Conservation (phyloP, 768 basidiomycete species). For the Collybiopsis confluens region DNA sequence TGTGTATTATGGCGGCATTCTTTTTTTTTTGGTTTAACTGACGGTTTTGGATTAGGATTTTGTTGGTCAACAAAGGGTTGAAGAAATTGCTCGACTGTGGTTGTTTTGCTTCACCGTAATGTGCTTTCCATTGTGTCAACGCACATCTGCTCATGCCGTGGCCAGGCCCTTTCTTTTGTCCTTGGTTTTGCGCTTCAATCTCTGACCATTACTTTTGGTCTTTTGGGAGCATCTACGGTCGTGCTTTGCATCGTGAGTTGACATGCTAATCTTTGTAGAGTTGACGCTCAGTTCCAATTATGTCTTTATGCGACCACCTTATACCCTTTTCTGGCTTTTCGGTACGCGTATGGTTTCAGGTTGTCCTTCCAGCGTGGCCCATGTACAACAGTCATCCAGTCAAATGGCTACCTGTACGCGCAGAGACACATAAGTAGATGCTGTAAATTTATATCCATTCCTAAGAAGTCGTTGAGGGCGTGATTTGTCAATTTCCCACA, state of each 20-base stretch:
- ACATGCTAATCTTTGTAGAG: neutral
- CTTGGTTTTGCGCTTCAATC: conserved; percentile 56
- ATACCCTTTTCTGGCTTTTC: too few species aligned
- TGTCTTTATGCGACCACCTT: too few species aligned
- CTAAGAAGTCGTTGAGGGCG: too few species aligned
- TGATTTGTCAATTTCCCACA: too few species aligned
- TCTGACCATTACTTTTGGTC: conserved; percentile 46
- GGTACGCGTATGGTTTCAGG: conserved; percentile 30
- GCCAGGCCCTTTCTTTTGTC: conserved; percentile 51
- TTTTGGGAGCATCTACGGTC: conserved; percentile 37
- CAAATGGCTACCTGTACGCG: conserved; percentile 46
- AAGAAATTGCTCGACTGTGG: conserved; percentile 38
- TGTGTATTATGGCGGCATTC: conserved; percentile 11
- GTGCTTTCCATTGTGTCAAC: neutral
- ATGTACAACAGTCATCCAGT: conserved; percentile 60
- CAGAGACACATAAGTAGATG: too few species aligned
- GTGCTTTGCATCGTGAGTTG: conserved; percentile 39
- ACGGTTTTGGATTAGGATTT: conserved; percentile 43
- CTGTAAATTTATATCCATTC: too few species aligned
- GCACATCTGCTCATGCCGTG: neutral
- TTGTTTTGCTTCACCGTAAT: conserved; percentile 46
- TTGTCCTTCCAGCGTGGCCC: conserved; percentile 67
- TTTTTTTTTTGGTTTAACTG: neutral
- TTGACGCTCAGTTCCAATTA: too few species aligned
- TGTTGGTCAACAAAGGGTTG: conserved; percentile 53